Conservation (phyloP, 2,329 filamentous ascomycete species). For the Xylariaceae sp. region DNA sequence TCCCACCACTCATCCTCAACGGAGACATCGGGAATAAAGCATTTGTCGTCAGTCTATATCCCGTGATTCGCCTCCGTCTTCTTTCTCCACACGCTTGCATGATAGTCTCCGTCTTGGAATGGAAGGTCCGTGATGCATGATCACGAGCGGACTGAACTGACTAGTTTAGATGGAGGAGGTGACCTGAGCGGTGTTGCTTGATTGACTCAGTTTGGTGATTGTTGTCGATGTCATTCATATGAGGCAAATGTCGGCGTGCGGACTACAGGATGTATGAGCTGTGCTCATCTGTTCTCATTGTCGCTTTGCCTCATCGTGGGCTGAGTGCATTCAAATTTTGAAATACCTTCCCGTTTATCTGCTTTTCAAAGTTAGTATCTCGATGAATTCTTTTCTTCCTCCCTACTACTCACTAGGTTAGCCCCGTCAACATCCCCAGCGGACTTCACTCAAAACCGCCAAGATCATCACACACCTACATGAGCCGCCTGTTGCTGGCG, state of each 20-base stretch:
- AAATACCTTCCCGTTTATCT: too few species aligned
- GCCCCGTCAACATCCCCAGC: not conserved
- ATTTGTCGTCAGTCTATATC: not conserved
- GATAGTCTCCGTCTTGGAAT: not conserved
- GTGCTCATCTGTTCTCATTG: too few species aligned
- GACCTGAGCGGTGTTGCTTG: not conserved
- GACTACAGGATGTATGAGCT: not conserved
- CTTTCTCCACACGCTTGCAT: not conserved
- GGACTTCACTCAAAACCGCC: not conserved
- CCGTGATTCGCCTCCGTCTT: not conserved
- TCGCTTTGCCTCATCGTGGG: too few species aligned
- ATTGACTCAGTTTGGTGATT: not conserved
- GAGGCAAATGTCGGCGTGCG: not conserved
- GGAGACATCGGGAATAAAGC: too few species aligned
- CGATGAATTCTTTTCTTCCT: not conserved
- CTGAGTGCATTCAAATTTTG: too few species aligned
- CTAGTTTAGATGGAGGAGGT: not conserved
- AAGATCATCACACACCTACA: not conserved
- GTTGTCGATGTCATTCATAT: not conserved
- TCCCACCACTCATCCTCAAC: not conserved
- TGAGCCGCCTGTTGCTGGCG: too few species aligned
- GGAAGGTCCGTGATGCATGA: not conserved
- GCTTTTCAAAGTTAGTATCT: not conserved
- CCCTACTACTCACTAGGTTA: not conserved
- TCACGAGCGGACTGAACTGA: not conserved